These are phyloP conservation scores for Plasmodium coatneyi DNA, from an alignment of 169 alveolate species.

Conservation along the genomic window DNA sequence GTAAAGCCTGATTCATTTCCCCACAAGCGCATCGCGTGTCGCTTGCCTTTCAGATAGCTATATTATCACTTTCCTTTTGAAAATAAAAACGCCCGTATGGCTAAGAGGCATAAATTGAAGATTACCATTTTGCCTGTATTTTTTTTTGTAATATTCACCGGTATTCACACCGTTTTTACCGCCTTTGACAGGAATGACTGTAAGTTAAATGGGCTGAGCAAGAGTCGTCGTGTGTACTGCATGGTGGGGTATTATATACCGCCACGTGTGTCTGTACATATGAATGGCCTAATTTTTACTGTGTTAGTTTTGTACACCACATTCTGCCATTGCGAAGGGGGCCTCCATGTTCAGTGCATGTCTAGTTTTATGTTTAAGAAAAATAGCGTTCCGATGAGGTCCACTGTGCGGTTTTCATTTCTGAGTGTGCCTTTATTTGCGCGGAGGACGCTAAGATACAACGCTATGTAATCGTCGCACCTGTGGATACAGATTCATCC, in stretches of 20 bases:
- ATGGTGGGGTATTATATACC: not conserved
- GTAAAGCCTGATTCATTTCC: not conserved
- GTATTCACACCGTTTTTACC: slow-evolving; percentile 69
- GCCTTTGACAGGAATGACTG: slow-evolving; percentile 62
- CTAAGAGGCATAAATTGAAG: slow-evolving; percentile 70
- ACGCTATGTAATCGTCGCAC: not conserved
- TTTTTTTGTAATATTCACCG: slow-evolving; percentile 63
- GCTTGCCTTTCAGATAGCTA: not conserved
- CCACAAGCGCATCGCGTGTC: not conserved
- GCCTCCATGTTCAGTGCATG: not conserved
- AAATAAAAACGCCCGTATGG: slow-evolving; percentile 19
- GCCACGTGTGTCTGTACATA: not conserved
- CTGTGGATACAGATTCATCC: not conserved
- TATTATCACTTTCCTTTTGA: not conserved
- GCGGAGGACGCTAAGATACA: not conserved
- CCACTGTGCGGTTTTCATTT: not conserved
- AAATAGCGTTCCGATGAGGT: not conserved
- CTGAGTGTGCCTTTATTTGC: not conserved
- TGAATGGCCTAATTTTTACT: not conserved
- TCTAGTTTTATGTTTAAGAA: not conserved
- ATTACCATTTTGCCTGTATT: slow-evolving; percentile 56
- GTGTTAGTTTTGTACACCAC: not conserved
- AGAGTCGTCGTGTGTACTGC: not conserved
- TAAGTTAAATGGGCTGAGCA: not conserved
- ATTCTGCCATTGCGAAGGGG: not conserved